Evolutionary conservation across 441 rosid species (phyloP).

Genomic region (Populus trichocarpa): DNA sequence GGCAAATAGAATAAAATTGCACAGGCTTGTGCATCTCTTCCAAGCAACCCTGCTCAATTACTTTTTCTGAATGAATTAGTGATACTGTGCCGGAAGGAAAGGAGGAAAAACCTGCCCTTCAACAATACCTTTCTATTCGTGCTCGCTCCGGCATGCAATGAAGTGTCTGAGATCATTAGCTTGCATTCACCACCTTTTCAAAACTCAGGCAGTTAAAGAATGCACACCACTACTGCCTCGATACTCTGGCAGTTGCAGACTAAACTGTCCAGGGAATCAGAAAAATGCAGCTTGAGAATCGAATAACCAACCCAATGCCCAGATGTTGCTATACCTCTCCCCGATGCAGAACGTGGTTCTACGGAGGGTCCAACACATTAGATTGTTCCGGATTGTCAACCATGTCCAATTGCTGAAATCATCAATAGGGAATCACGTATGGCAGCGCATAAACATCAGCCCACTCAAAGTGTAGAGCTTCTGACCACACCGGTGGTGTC

Average conservation of each 20-base stretch:
- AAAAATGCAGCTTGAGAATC: conserved; percentile 16
- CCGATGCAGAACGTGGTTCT: neutral
- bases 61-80: conserved; percentile 26
- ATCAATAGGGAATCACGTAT: conserved; percentile 54
- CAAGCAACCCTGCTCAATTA: conserved; percentile 19
- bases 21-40: conserved; percentile 25
- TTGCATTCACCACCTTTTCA: conserved; percentile 3
- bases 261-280: conserved; percentile 8
- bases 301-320: conserved; percentile 11
- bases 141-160: neutral
- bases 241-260: conserved; percentile 1
- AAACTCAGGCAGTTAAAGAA: neutral
- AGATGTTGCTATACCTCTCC: conserved; percentile 14
- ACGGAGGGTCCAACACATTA: neutral
- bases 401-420: conserved; percentile 3
- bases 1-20: conserved; percentile 24
- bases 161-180: neutral
- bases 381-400: conserved; percentile 1
- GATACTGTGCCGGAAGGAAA: neutral
- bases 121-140: neutral
- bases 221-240: neutral
- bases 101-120: conserved; percentile 7
- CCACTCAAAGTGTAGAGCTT: conserved; percentile 41
- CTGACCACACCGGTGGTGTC: conserved; percentile 48
- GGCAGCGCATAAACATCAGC: conserved; percentile 50